Evolutionary conservation across 495 filamentous ascomycete genomes (phyloP), one percentile per base, ranked within the genome.

Genomic region (Apiosordaria backusii): DNA sequence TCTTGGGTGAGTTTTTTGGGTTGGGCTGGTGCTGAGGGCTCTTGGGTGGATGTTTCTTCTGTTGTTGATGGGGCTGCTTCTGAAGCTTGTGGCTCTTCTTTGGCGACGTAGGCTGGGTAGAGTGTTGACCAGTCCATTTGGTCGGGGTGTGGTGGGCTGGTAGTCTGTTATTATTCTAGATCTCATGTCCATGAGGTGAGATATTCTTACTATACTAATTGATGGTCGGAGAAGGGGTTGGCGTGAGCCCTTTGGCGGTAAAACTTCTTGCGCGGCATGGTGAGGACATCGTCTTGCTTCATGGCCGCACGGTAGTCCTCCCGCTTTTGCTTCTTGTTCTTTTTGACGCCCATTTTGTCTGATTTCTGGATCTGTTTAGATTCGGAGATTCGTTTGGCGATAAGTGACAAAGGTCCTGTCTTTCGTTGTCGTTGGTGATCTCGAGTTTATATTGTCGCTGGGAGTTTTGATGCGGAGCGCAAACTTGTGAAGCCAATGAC

Each of bases 191-290:
- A 19, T 4, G 9, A 57, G 16, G 15, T 54, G 0, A 22, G n/a
- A 16, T 21, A n/a, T 4, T 67, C 70, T 73, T 85, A 97, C 95
- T 99, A 98, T 66, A 80, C 83, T 74, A 99, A 82, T 16, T 84
- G 75, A 78, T 98, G 95, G 72, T 99, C 95, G 0, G 93, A 96
- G 78, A 99, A 98, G 10, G 92, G 92, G 82, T 99, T 99, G 57
- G 95, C 96, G 78, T 99, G 95, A 27, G 95, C 95, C 73, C 95
- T 86, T 77, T 99, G 95, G 59, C 95, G 86, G 77, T 97, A 99
- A 82, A 93, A 97, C 79, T 89, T 94, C 81, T 97, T 97, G 80
- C 89, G 86, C 25, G 93, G 93, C 72, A 97, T 81, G 74, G 76
- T 55, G 55, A 70, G 60, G 40, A 65, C 60, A 9, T 65, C 70